A percentile compares a stretch with the other conserved stretches of the same genome.
Conservation (phyloP, 176 grass and related monocot genomes). For the Triticum urartu region DNA sequence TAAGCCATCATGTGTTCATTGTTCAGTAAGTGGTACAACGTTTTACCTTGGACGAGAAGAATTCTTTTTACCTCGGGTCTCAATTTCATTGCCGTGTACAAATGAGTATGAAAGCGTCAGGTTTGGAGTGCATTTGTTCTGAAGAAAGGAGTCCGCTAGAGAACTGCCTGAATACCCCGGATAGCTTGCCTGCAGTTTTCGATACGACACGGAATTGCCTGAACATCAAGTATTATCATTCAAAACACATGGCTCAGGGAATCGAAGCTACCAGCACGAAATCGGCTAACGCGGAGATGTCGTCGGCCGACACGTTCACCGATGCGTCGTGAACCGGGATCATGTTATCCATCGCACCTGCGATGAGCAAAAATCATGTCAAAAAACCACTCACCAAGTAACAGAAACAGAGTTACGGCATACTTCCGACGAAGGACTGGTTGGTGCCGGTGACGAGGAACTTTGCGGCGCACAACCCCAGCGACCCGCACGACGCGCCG, state of each 20-base stretch:
- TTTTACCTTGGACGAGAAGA: neutral
- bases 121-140: constrained; percentile 39
- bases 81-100: neutral
- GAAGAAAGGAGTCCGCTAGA: constrained; percentile 25
- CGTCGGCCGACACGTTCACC: constrained; percentile 12
- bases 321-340: constrained; percentile 1
- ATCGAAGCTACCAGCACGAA: constrained; percentile 42
- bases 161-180: neutral
- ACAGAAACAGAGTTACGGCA: neutral
- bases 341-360: constrained; percentile 46
- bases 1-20: neutral
- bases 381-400: neutral
- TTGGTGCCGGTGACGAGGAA: constrained; percentile 54
- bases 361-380: neutral
- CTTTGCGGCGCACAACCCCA: constrained; percentile 22
- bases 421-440: constrained; percentile 40
- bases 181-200: constrained; percentile 16
- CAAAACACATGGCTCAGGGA: neutral
- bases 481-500: neutral
- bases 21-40: neutral
- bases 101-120: constrained; percentile 28
- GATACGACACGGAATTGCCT: neutral
- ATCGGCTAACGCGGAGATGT: constrained; percentile 20
- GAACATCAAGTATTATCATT: neutral
- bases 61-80: constrained; percentile 9